Conservation (phyloP, 2,329 filamentous ascomycete species). For the Pseudocercospora eumusae region DNA sequence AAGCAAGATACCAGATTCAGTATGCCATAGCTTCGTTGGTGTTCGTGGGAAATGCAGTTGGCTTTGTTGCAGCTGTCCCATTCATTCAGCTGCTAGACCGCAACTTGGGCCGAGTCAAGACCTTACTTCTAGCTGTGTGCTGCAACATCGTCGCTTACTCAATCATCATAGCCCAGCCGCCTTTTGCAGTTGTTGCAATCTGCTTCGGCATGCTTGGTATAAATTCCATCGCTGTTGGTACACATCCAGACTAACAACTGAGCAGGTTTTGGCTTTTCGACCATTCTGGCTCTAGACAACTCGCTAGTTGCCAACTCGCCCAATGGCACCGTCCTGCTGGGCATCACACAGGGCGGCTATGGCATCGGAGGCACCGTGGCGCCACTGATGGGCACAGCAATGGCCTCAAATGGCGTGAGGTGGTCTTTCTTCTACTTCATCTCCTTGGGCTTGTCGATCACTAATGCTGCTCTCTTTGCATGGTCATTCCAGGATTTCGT, state of each 20-base stretch:
- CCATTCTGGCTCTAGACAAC: neutral
- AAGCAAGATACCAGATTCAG: neutral
- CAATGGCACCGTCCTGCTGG: neutral
- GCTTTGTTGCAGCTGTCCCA: neutral
- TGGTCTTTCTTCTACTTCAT: neutral
- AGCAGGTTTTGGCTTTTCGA: neutral
- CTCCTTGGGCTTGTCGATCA: neutral
- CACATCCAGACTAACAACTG: neutral
- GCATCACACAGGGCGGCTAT: neutral
- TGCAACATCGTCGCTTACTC: neutral
- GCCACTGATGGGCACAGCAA: neutral
- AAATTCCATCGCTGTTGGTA: neutral
- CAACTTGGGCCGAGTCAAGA: neutral
- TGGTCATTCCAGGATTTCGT: neutral
- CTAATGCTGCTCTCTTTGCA: neutral
- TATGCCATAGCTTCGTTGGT: neutral
- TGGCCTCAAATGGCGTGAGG: neutral
- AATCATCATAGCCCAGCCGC: neutral
- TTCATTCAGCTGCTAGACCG: neutral
- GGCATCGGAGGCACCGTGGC: neutral
- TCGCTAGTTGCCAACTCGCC: neutral
- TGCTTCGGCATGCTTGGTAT: neutral
- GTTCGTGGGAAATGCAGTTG: neutral
- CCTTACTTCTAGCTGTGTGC: neutral
- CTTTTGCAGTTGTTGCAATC: neutral